Base-by-base conservation (phyloP, 202 grass and related monocot genomes). In the Setaria italica region DNA sequence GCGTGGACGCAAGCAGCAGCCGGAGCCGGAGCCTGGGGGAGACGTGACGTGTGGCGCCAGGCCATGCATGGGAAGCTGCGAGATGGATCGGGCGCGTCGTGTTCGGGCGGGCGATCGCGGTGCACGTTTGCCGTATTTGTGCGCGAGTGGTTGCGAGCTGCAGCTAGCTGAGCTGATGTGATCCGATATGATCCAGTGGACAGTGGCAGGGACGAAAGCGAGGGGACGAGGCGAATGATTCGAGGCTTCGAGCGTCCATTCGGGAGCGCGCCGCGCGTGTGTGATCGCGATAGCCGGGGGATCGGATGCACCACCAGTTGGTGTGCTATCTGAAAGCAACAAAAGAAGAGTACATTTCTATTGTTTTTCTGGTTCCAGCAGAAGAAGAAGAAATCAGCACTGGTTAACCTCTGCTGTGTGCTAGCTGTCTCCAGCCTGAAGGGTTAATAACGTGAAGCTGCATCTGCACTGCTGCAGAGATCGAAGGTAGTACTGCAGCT, bases 211-310 rank as follows among this genome's bases (percentile, higher is more conserved):
- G 33, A 1, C 2, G 45, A 50, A 32, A 50, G 70, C 70, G 45
- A 72, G 49, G 42, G 68, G 8, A 29, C 68, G 68, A 7, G 20
- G 2, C n/a, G 57, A 2, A 16, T 12, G 29, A 3, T 14, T 17
- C 11, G 11, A 72, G 2, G 29, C 0, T 14, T 17, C 11, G 11
- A 72, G 2, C 21, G 43, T 4, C 4, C 46, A 8, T 1, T 32
- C 47, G 50, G 71, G 49, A 25, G 25, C 49, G 71, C 71, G 71
- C 16, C 72, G 50, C 72, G 50, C 72, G 50, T 4, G 72, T 19
- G 49, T 11, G 72, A 56, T 56, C 9, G 72, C 34, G 51, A 55
- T 35, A 55, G 49, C 15, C 71, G 7, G 5, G 9, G 1, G 1
- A 46, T 7, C 3, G 3, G 43, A 46, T 46, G 43, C 43, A 9